Base-by-base conservation (phyloP, 2,329 filamentous ascomycete genomes). In the Colletotrichum gigasporum region DNA sequence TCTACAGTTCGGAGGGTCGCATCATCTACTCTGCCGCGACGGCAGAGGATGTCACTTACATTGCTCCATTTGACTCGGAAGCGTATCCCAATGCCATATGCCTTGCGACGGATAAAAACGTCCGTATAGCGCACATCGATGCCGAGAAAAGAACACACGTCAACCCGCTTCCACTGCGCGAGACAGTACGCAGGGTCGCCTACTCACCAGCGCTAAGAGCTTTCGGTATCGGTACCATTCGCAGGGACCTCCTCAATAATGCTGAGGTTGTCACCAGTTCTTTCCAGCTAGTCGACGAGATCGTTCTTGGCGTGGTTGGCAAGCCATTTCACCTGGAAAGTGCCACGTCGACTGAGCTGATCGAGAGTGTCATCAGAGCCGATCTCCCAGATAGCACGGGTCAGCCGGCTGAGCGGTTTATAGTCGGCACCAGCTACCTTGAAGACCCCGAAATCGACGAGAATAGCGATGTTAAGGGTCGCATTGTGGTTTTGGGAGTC, bases 1-100 rank as follows among this genome's bases (percentile, higher is more conserved):
- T 99, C 50, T 97, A 99, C 73, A 92, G 91, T 8, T 89, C 90
- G 0, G 94, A 97, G 73, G 93, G 92, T 1, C 87, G 94, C 20
- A 91, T 97, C 39, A 89, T 97, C 1, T 99, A 96, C 78, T 97
- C 94, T 4, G 94, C 96, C 2, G 93, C 97, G 2, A 97, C 95
- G 11, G 93, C 94, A 3, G 92, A 97, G 66, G 90, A 94, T 67
- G 92, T 93, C 1, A 90, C 90, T 1, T 90, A 88, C 48, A 90
- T 98, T 5, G 96, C 92, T 65, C 86, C 91, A 0, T 96, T 99
- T 72, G 87, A 97, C 74, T 85, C 91, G 0, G 88, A 90, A 69
- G 91, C 91, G 2, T 99, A 92, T 72, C 93, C 94, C 0, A 86
- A 86, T 26, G 91, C 92, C 0, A 90, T 98, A 44, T 89, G 93